These are phyloP conservation scores for Blastobotrys serpentis DNA, from an alignment of 1,139 yeast species.

Conservation along the genomic window DNA sequence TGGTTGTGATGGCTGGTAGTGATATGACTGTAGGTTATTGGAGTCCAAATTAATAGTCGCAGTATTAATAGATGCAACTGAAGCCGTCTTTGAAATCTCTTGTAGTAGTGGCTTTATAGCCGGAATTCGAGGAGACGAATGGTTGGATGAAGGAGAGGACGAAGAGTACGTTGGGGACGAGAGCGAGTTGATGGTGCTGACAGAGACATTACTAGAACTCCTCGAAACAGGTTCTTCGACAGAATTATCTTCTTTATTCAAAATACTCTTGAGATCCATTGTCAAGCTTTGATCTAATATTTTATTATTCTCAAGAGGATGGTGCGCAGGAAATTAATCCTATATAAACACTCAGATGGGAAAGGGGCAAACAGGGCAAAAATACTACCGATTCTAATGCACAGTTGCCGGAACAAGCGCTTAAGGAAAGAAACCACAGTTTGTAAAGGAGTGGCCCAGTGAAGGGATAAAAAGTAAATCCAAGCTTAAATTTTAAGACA, in stretches of 20 bases:
- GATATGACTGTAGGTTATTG: neutral
- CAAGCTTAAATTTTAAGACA: constrained; percentile 3
- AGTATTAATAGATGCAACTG: neutral
- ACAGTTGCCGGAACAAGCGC: constrained; percentile 11
- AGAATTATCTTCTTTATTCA: constrained; percentile 7
- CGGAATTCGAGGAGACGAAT: constrained; percentile 7
- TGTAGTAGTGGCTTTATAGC: constrained; percentile 6
- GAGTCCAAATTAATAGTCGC: neutral
- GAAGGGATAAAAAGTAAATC: constrained; percentile 3
- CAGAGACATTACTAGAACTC: neutral
- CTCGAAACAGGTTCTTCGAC: constrained; percentile 1
- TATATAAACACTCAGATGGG: constrained; percentile 7
- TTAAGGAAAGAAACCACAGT: constrained; percentile 2
- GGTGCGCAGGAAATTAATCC: constrained; percentile 6
- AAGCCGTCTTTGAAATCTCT: neutral
- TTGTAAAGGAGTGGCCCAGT: neutral
- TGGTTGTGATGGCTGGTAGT: constrained; percentile 6
- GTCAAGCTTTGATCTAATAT: constrained; percentile 3
- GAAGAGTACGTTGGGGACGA: constrained; percentile 7
- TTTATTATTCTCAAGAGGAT: neutral
- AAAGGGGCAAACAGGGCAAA: constrained; percentile 10
- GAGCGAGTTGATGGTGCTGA: constrained; percentile 1
- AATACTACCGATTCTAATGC: constrained; percentile 9
- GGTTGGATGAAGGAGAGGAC: constrained; percentile 6
- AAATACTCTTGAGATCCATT: constrained; percentile 17